phyloP scores from a whole-genome alignment of 768 basidiomycete genomes.

The Agaricus subrufescens region DNA sequence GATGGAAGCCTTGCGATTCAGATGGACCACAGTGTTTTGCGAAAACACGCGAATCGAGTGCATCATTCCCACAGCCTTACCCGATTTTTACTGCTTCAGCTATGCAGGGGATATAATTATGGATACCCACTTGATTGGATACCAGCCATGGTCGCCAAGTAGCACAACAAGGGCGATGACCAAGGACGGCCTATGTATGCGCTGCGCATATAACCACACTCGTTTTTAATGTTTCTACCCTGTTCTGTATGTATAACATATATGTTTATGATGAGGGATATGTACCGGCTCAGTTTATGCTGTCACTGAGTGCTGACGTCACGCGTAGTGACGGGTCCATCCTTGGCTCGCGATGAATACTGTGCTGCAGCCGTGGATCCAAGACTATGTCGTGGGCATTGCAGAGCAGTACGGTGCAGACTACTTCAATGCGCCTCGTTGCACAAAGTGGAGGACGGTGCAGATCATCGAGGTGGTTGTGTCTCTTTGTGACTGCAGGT shows the following conservation, averaged over 20 bases:
- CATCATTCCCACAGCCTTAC: not conserved
- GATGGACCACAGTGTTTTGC: not conserved
- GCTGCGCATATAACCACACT: conserved; percentile 4
- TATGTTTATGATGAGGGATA: conserved; percentile 6
- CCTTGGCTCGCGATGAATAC: conserved; percentile 9
- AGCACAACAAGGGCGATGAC: not conserved
- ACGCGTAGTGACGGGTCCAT: conserved; percentile 24
- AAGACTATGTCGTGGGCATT: conserved; percentile 41
- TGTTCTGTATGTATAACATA: conserved; percentile 3
- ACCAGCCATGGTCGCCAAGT: not conserved
- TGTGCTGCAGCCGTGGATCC: conserved; percentile 51
- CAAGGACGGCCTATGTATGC: not conserved
- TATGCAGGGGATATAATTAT: not conserved
- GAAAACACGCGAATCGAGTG: conserved; percentile 1
- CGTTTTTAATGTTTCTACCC: not conserved
- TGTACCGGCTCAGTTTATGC: not conserved
- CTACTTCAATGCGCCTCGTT: conserved; percentile 26
- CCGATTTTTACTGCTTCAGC: not conserved
- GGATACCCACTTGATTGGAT: conserved; percentile 6
- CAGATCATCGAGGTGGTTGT: conserved; percentile 52
- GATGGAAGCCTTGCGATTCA: not conserved
- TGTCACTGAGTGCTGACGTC: conserved; percentile 2
- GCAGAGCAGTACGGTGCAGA: conserved; percentile 51
- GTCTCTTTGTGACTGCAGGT: conserved; percentile 3
- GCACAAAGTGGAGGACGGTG: conserved; percentile 41